Evolutionary conservation across 2,329 filamentous ascomycete species (phyloP).

Genomic region (Cytospora piceae): DNA sequence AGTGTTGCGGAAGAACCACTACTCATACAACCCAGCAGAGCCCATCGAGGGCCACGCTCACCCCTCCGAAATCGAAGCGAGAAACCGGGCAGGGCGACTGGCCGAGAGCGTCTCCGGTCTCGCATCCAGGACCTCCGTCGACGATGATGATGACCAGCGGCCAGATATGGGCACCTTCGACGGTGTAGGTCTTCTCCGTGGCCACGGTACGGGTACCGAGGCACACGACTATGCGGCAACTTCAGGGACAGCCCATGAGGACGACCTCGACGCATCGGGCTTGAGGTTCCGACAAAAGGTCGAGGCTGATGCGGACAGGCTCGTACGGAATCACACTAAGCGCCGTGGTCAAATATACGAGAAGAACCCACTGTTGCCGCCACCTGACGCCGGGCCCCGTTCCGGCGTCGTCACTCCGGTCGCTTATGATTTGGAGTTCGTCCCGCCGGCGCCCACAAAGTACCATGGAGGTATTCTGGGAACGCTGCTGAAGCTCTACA

Average conservation of each 20-base stretch:
- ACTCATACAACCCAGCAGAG: slow-evolving; percentile 30
- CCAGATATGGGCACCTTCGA: slow-evolving; percentile 5
- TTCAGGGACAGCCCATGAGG: slow-evolving; percentile 15
- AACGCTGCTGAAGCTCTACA: slow-evolving; percentile 72
- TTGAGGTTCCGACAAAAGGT: slow-evolving; percentile 27
- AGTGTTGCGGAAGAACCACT: slow-evolving; percentile 35
- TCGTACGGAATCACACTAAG: slow-evolving; percentile 28
- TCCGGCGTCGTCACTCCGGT: slow-evolving; percentile 47
- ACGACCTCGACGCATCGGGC: slow-evolving; percentile 15
- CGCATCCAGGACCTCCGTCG: slow-evolving; percentile 37
- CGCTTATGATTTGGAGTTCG: slow-evolving; percentile 64
- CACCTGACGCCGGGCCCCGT: slow-evolving; percentile 10
- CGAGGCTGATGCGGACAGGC: slow-evolving; percentile 27
- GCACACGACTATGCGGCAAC: slow-evolving; percentile 16
- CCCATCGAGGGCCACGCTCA: slow-evolving; percentile 28
- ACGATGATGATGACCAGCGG: slow-evolving; percentile 28
- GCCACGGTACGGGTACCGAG: not conserved
- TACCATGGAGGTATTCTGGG: slow-evolving; percentile 76
- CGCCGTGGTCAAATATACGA: slow-evolving; percentile 10
- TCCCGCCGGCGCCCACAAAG: slow-evolving; percentile 63
- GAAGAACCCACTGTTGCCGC: not conserved
- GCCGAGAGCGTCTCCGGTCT: slow-evolving; percentile 40
- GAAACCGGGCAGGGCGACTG: slow-evolving; percentile 41
- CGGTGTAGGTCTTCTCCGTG: slow-evolving; percentile 12
- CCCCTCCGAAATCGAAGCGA: slow-evolving; percentile 41